Evolutionary conservation across 192 early-diverging fungal genomes (phyloP), one percentile per base, ranked within the genome.

Genomic region (Gamsiella multidivaricata): DNA sequence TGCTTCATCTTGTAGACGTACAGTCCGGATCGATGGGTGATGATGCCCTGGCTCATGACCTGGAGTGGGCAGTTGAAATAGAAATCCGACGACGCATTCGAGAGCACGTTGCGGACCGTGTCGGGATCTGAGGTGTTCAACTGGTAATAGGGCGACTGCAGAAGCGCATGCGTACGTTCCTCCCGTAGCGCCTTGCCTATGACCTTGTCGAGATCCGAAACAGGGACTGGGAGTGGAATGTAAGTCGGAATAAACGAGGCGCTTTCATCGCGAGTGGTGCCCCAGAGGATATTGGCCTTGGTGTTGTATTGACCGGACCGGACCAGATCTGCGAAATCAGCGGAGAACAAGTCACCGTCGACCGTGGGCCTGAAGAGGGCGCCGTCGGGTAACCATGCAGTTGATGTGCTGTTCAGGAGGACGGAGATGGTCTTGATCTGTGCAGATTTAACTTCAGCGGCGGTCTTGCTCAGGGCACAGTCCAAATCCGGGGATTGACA

Each of bases 1-100:
- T 66, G 55, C 49, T 82, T 57, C 42, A 82, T 67, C 17, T 62
- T 47, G 58, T 53, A 69, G 18, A 58, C 55, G 61, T 82, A 82
- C 0, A 70, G 25, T 4, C 33, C 18, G 1, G 42, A 53, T 34
- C 31, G 31, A n/a, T 70, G 45, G n/a, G 45, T 18, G 50, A 63
- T 29, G 55, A 71, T 63, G 8, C 64, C 25, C 3, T 46, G 61
- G 36, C 42, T 46, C n/a, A 78, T 52, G 31, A 55, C 53, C 2
- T 56, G 61, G 7, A 65, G 47, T 5, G 80, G 80, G 29, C 80
- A 82, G 25, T 33, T 23, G 18, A 68, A 78, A 23, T 61, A 81
- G 49, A 52, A 73, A 1, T 81, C 47, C 4, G 72, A 70, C 7
- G 32, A 34, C 7, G 46, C 58, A 17, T 33, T 20, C 2, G 41